Conservation (phyloP, 169 alveolate species). For the Plasmodium yoelii region DNA sequence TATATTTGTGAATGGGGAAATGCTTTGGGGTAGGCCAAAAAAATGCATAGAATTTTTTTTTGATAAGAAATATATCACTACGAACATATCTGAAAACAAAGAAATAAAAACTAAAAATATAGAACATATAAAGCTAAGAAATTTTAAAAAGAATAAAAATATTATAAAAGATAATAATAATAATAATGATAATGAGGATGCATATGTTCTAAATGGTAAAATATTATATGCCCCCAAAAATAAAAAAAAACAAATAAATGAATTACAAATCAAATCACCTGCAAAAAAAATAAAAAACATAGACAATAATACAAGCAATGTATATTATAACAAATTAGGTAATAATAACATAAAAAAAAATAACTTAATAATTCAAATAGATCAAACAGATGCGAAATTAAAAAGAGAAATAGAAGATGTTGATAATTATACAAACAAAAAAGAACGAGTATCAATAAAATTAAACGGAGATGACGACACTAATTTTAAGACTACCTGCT, state of each 20-base stretch:
- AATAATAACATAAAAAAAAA: conserved; percentile 24
- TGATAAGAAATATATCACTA: conserved; percentile 3
- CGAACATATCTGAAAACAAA: conserved; percentile 33
- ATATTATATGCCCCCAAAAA: conserved; percentile 53
- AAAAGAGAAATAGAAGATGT: too few relatives aligned
- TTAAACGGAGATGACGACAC: too few relatives aligned
- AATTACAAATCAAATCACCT: conserved; percentile 22
- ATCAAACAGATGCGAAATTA: background rate
- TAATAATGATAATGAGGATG: conserved; percentile 30
- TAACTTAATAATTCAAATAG: background rate
- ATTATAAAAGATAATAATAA: conserved; percentile 10
- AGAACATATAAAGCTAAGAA: conserved; percentile 24
- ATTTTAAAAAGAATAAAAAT: conserved; percentile 50
- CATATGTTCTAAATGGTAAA: conserved; percentile 63
- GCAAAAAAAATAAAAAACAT: conserved; percentile 12
- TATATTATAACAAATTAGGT: conserved; percentile 21
- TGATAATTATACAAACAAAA: too few relatives aligned
- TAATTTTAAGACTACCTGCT: too few relatives aligned
- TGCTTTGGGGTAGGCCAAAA: background rate
- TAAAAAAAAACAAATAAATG: conserved; percentile 36
- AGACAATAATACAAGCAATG: conserved; percentile 9
- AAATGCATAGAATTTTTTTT: conserved; percentile 6
- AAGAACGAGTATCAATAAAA: too few relatives aligned
- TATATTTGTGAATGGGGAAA: conserved; percentile 1
- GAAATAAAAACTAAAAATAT: conserved; percentile 47